Conservation (phyloP, 345 rosid species). For the Boechera stricta region DNA sequence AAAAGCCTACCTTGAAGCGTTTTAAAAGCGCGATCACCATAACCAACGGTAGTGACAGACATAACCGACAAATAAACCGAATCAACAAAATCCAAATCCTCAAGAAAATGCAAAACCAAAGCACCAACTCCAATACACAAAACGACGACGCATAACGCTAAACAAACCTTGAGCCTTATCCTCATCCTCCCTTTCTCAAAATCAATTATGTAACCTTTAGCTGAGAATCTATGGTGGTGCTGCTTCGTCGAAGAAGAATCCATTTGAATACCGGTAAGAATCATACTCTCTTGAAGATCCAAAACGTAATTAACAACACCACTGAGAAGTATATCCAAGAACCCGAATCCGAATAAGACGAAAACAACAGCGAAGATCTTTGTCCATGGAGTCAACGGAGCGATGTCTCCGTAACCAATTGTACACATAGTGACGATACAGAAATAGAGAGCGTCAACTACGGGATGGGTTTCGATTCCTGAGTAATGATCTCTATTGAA, state of each 20-base stretch:
- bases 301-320: constrained; percentile 70
- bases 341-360: constrained; percentile 76
- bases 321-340: constrained; percentile 65
- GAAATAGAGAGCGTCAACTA: constrained; percentile 78
- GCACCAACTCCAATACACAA: constrained; percentile 65
- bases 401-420: constrained; percentile 82
- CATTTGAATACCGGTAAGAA: constrained; percentile 54
- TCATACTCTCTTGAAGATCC: constrained; percentile 68
- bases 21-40: constrained; percentile 70
- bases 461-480: constrained; percentile 80
- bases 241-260: constrained; percentile 8
- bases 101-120: constrained; percentile 59
- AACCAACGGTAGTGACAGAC: constrained; percentile 86
- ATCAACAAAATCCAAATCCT: constrained; percentile 60
- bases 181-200: constrained; percentile 81
- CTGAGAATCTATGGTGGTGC: constrained; percentile 43
- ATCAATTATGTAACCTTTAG: constrained; percentile 62
- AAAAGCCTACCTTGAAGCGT: constrained; percentile 67
- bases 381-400: constrained; percentile 65
- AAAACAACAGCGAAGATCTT: constrained; percentile 71
- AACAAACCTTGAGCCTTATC: constrained; percentile 72
- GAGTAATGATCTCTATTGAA: constrained; percentile 66
- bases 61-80: constrained; percentile 76
- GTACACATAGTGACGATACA: constrained; percentile 88
- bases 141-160: constrained; percentile 74